Conservation (phyloP, 2,329 filamentous ascomycete species). For the Pseudogymnoascus sp. region DNA sequence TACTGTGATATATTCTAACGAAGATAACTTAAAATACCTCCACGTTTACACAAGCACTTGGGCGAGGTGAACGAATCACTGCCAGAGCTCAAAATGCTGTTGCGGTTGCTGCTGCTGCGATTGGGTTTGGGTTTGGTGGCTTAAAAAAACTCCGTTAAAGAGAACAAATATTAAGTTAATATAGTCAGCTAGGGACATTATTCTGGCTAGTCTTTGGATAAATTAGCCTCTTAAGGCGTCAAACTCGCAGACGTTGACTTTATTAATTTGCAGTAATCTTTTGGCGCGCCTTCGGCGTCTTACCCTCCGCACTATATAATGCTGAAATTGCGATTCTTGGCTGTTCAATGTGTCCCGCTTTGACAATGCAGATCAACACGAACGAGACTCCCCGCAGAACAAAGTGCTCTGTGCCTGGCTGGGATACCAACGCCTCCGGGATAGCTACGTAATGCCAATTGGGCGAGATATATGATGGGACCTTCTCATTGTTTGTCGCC, state of each 20-base stretch:
- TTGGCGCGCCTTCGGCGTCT: not conserved
- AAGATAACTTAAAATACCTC: not conserved
- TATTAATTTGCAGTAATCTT: not conserved
- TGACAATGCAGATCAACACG: not conserved
- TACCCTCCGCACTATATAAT: conserved; percentile 5
- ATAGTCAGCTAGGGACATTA: not conserved
- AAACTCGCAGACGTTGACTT: not conserved
- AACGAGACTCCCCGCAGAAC: not conserved
- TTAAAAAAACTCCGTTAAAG: no score
- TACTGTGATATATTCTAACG: not conserved
- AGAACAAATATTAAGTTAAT: not conserved
- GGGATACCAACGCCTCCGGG: not conserved
- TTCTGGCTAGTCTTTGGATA: not conserved
- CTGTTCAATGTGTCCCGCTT: not conserved
- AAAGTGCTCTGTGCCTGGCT: not conserved
- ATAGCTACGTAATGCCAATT: conserved; percentile 5
- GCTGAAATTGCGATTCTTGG: not conserved
- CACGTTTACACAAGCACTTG: not conserved
- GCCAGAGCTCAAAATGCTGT: not conserved
- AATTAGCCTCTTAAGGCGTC: not conserved
- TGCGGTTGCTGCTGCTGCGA: not conserved
- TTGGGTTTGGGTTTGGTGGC: no score
- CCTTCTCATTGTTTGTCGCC: not conserved
- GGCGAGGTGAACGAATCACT: not conserved
- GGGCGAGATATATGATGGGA: not conserved